Evolutionary conservation across 2,329 filamentous ascomycete genomes (phyloP), one percentile per base, ranked within the genome.

Genomic region (Apiospora koreana): DNA sequence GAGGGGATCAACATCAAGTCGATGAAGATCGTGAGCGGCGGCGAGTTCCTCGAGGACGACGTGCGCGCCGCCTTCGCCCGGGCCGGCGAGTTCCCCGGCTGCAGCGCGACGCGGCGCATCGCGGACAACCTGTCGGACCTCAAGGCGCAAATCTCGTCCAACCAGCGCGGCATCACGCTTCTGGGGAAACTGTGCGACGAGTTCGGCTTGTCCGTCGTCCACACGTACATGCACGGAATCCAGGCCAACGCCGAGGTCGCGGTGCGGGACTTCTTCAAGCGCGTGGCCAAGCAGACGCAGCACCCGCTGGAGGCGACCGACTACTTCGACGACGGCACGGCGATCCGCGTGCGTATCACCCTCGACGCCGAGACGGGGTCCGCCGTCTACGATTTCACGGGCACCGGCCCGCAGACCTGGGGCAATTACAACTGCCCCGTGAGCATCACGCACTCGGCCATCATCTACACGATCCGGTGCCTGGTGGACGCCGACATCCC

Each of bases 401-500:
- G 76, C 50, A 77, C 92, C 0, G 92, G 92, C 0, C 88, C 90
- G 0, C 91, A 77, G 67, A 70, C 73, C 28, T 74, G 74, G 54
- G 74, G 75, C 69, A 77, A 78, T 71, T 72, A 75, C 71, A 77
- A 77, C 68, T 75, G 75, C 31, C 77, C 76, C 3, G 71, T 74
- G n/a, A 74, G 75, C 23, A 76, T 77, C 66, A 77, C 75, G 16
- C 75, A 76, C 69, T 77, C 75, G 41, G 77, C 75, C 46, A 76
- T 77, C 69, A 77, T 78, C 67, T 74, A 75, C 69, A 72, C 72
- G 31, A 67, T 75, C 35, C 87, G 92, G 35, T 92, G 89, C 75
- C 83, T 94, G 71, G 93, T 94, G 75, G 88, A 86, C 67, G 87
- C 92, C 75, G 91, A 93, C 73, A 93, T 94, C 21, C 92, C 92